Base-by-base conservation (phyloP, 495 filamentous ascomycete genomes). In the Talaromyces wortmannii region DNA sequence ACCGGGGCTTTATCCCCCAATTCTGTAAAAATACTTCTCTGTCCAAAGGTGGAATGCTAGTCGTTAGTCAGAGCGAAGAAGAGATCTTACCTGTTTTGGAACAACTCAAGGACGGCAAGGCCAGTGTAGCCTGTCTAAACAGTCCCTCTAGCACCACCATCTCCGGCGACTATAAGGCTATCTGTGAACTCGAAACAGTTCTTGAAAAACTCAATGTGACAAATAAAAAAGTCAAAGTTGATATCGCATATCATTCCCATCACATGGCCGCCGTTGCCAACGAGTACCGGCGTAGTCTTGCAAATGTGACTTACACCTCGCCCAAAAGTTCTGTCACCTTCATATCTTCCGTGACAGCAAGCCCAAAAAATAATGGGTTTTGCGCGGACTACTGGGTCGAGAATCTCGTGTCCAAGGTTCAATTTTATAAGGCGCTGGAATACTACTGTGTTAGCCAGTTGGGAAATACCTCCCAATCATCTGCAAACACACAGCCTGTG, bases 181-280 rank as follows among this genome's bases (percentile, higher is more conserved):
- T 82, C 13, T 59, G 70, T n/a, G 56, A 59, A 6, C 49, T 77
- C 0, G 61, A 6, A 12, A 12, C 6, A 12, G 12, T 36, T 12
- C 12, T 36, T 36, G 33, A 17, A 7, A 0, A 51, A 32, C 17
- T n/a, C 55, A 49, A 58, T 1, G 70, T 63, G 29, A 80, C 80
- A 55, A 63, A 64, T 0, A 59, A 71, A 8, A 31, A 66, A 15
- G 59, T 79, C 6, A 64, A 68, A 11, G 72, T 78, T 5, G 56
- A 66, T 11, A 70, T 63, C 7, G 76, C 74, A 0, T 79, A 78
- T 55, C 76, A 79, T 45, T 74, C 70, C 7, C 57, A 59, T 2
- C 71, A 77, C 32, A 78, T 78, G 73, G 23, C 59, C 5, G 48
- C 36, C 0, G 61, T 75, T 45, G 59, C 63, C 0, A 48, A 60